Evolutionary conservation across 1,284 basidiomycete genomes (phyloP).

Genomic region (Melampsora americana): DNA sequence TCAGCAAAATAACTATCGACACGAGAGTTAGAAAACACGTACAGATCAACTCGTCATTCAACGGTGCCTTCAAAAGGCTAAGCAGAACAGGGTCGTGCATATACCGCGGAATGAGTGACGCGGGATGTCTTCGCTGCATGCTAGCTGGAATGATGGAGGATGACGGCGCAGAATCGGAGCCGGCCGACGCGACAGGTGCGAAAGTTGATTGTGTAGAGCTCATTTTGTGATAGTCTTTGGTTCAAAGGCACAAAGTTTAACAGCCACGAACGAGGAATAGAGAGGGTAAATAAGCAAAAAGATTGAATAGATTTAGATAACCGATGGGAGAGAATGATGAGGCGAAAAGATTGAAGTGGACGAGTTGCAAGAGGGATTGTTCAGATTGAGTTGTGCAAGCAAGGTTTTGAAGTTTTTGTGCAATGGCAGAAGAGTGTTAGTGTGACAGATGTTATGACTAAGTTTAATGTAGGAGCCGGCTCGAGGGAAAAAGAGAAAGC

Average conservation of each 20-base stretch:
- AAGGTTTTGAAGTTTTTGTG: constrained; percentile 13
- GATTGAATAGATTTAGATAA: too few relatives aligned
- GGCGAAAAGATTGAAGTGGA: constrained; percentile 1
- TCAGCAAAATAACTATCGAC: not conserved
- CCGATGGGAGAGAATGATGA: too few relatives aligned
- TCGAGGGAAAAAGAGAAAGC: constrained; percentile 42
- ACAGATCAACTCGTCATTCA: constrained; percentile 40
- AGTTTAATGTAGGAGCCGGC: constrained; percentile 37
- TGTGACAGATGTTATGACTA: not conserved
- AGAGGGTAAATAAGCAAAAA: too few relatives aligned
- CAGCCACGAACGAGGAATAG: too few relatives aligned
- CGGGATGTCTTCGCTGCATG: constrained; percentile 30
- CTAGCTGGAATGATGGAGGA: constrained; percentile 13
- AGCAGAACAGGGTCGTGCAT: constrained; percentile 33
- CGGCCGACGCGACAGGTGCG: constrained; percentile 23
- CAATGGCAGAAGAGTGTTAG: constrained; percentile 12
- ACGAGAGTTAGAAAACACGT: not conserved
- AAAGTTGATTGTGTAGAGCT: too few relatives aligned
- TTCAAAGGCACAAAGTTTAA: too few relatives aligned
- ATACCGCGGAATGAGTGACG: constrained; percentile 32
- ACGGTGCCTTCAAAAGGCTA: constrained; percentile 30
- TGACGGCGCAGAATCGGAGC: constrained; percentile 28
- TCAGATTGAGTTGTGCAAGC: not conserved
- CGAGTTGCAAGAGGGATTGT: not conserved
- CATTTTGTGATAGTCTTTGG: too few relatives aligned